Conservation (phyloP, 139 green algal species). For the Chlamydomonas schloesseri region DNA sequence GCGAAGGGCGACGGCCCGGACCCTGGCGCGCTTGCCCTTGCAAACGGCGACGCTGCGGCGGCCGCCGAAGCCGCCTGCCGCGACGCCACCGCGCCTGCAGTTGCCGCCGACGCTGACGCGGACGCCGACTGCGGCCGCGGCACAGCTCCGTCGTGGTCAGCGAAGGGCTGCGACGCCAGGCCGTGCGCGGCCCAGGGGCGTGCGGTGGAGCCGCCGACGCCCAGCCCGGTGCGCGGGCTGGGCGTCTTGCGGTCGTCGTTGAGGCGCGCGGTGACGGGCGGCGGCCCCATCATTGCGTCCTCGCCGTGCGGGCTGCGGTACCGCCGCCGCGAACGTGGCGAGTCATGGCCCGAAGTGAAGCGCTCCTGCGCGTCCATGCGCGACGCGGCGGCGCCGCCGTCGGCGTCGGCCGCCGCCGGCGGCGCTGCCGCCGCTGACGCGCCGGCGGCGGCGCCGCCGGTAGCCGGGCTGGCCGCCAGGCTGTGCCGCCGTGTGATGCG, state of each 20-base stretch:
- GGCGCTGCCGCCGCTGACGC: too few species aligned
- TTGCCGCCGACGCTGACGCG: too few species aligned
- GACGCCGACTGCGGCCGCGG: too few species aligned
- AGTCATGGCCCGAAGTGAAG: constrained; percentile 15
- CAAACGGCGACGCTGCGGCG: not conserved
- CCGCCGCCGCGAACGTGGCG: constrained; percentile 24
- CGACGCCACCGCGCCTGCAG: too few species aligned
- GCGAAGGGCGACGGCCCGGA: not conserved
- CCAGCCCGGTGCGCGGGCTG: not conserved
- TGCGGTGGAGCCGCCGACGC: not conserved
- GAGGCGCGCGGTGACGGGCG: constrained; percentile 30
- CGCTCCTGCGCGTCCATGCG: not conserved
- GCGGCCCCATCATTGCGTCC: constrained; percentile 25
- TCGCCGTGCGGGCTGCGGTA: constrained; percentile 30
- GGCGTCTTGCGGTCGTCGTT: constrained; percentile 37
- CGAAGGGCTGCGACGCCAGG: too few species aligned
- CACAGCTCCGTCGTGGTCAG: too few species aligned
- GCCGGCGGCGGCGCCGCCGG: not conserved
- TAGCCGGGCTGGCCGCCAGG: not conserved
- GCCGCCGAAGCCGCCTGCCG: too few species aligned
- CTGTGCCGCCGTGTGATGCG: not conserved
- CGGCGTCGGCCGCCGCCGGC: too few species aligned
- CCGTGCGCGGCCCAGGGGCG: not conserved
- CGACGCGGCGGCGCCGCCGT: not conserved
- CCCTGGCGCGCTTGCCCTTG: too few species aligned